Base-by-base conservation (phyloP, 352 stramenopile species). In the Peronosclerospora sorghi region DNA sequence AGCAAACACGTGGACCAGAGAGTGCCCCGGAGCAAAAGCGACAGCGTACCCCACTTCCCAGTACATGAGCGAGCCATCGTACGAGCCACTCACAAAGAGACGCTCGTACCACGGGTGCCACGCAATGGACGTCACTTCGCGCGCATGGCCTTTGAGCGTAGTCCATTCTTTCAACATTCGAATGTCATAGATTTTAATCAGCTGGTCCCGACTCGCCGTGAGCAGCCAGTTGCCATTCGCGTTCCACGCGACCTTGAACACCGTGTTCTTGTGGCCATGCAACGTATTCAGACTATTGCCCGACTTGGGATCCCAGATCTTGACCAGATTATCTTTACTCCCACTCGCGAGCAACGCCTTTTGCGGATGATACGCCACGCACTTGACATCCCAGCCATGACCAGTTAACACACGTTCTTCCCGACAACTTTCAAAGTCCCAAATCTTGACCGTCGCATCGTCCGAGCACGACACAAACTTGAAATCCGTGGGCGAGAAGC, bases 171-270 rank as follows among this genome's bases (percentile, higher is more conserved):
- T 98, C 68, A 98, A 92, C 35, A 83, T 96, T 28, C 96, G 86
- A 45, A 99, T 97, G 59, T 99, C 96, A 64, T 98, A 99, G 27
- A 99, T 76, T 65, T 98, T 98, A 49, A 99, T 97, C 27, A 98
- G 65, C 54, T 98, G 94, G 71, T 99, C 96, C n/a, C 93, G 73
- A 68, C 83, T 97, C 8, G 86, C 87, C 28, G 94, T 98, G 20
- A 97, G 68, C 41, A 99, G 50, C 95, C 95, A 98, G 69, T 98
- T 98, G 19, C 94, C 94, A 59, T 98, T 98, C 18, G 88, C 71
- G 65, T 98, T 98, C 95, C 95, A 98, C 24, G 85, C 72, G 19
- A 98, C 83, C 45, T 97, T 97, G 24, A 97, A 97, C 24, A 98
- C 94, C 24, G 94, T 98, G 65, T 98, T 97, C 66, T 98, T 98